Evolutionary conservation across 192 early-diverging fungal species (phyloP).

Genomic region (Coemansia sp.): DNA sequence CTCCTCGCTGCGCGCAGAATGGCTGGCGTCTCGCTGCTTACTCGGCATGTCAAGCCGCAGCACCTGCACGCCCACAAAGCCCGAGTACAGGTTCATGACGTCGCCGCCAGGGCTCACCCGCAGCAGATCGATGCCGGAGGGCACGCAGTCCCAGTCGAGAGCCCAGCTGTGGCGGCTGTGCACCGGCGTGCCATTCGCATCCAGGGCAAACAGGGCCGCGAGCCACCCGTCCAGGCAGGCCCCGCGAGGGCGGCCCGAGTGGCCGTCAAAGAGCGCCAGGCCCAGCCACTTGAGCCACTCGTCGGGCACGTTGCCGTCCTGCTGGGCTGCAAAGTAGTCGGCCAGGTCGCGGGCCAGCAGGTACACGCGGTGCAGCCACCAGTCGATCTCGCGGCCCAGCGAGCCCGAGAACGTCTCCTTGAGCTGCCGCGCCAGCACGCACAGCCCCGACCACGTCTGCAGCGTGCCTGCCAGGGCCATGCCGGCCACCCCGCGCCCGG

Average conservation of each 20-base stretch:
- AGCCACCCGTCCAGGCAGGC: conserved; percentile 46
- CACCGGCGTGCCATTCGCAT: conserved; percentile 15
- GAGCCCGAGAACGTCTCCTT: conserved; percentile 23
- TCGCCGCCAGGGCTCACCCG: conserved; percentile 2
- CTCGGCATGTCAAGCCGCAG: conserved; percentile 4
- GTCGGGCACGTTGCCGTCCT: conserved; percentile 15
- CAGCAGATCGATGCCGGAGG: conserved; percentile 47
- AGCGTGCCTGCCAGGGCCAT: conserved; percentile 29
- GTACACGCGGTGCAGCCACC: conserved; percentile 51
- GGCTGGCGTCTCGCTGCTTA: conserved; percentile 7
- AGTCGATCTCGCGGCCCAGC: conserved; percentile 23
- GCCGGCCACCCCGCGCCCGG: conserved; percentile 8
- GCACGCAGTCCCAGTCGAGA: conserved; percentile 38
- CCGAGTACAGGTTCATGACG: conserved; percentile 39
- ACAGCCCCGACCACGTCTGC: conserved; percentile 42
- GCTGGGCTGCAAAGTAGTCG: conserved; percentile 43
- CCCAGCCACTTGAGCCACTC: conserved; percentile 29
- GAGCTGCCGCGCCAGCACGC: conserved; percentile 38
- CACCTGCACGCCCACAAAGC: conserved; percentile 49
- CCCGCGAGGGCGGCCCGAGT: conserved; percentile 28
- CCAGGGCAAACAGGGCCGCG: conserved; percentile 34
- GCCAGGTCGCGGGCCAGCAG: conserved; percentile 43
- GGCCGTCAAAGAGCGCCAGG: conserved; percentile 40
- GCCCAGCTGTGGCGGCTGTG: conserved; percentile 30
- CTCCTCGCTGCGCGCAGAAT: conserved; percentile 27